Evolutionary conservation across 2,329 filamentous ascomycete species (phyloP).

Genomic region (Lasiodiplodia sp.): DNA sequence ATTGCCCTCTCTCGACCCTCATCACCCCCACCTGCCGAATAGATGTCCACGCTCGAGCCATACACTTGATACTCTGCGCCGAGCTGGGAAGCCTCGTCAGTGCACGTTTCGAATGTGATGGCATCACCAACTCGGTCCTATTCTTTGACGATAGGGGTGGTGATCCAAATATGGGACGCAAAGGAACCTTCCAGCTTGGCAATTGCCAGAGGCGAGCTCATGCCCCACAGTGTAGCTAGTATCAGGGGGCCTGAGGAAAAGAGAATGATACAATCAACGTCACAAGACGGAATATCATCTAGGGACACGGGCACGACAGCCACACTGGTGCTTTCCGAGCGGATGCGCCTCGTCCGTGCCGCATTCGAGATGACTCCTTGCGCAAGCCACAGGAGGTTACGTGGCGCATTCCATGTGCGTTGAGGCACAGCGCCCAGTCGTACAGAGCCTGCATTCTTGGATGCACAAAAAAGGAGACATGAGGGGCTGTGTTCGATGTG

Average conservation of each 20-base stretch:
- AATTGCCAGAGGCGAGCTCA: background rate
- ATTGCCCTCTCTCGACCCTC: background rate
- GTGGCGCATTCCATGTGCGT: slow-evolving; percentile 14
- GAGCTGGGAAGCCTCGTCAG: slow-evolving; percentile 10
- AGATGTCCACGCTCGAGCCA: background rate
- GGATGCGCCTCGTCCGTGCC: slow-evolving; percentile 2
- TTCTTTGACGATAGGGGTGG: background rate
- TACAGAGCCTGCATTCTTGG: slow-evolving; percentile 13
- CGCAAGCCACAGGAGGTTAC: slow-evolving; percentile 11
- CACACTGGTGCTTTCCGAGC: background rate
- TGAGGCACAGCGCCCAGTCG: background rate
- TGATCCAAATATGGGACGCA: background rate
- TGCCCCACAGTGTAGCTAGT: background rate
- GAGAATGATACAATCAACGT: background rate
- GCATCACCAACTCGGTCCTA: slow-evolving; percentile 6
- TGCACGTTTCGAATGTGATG: background rate
- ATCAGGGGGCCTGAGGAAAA: background rate
- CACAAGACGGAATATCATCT: background rate
- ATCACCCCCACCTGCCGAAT: background rate
- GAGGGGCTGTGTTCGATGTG: slow-evolving; percentile 5
- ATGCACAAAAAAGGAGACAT: background rate
- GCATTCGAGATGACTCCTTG: slow-evolving; percentile 5
- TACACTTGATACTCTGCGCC: background rate
- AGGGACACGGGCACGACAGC: background rate
- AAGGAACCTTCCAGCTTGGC: slow-evolving; percentile 18